Conservation (phyloP, 352 stramenopile genomes). For the Phytophthora aleatoria region DNA sequence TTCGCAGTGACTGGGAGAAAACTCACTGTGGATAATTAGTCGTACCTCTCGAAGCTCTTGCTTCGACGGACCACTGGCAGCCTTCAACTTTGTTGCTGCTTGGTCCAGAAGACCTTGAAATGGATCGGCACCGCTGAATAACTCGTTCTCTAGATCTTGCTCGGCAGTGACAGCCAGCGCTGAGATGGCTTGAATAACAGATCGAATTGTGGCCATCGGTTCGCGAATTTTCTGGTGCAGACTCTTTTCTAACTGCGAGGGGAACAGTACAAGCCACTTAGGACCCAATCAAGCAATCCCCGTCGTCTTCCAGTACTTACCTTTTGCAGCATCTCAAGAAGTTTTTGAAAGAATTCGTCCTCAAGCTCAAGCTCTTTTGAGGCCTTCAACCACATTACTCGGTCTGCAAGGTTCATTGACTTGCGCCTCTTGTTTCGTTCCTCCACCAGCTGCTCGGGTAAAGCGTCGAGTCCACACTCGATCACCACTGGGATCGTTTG, state of each 20-base stretch:
- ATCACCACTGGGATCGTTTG: slow-evolving; percentile 20
- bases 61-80: neutral
- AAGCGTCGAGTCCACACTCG: slow-evolving; percentile 14
- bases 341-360: slow-evolving; percentile 20
- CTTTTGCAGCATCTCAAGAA: slow-evolving; percentile 29
- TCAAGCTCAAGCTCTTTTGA: slow-evolving; percentile 37
- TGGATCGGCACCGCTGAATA: slow-evolving; percentile 16
- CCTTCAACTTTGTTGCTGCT: slow-evolving; percentile 15
- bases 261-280: neutral
- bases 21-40: neutral
- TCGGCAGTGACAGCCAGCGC: slow-evolving; percentile 21
- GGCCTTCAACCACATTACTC: slow-evolving; percentile 42
- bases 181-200: slow-evolving; percentile 29
- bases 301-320: slow-evolving; percentile 5
- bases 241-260: slow-evolving; percentile 28
- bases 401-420: slow-evolving; percentile 29
- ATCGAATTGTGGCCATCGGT: slow-evolving; percentile 34
- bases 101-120: slow-evolving; percentile 41
- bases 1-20: neutral
- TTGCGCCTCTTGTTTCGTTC: slow-evolving; percentile 24
- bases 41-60: slow-evolving; percentile 32
- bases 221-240: slow-evolving; percentile 32
- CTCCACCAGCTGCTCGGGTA: slow-evolving; percentile 32
- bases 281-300: neutral
- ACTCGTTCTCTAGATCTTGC: slow-evolving; percentile 31